Percentiles rank a stretch among this genome's conserved stretches.
Conservation (phyloP, 1,284 basidiomycete genomes). For the Cerioporus squamosus region DNA sequence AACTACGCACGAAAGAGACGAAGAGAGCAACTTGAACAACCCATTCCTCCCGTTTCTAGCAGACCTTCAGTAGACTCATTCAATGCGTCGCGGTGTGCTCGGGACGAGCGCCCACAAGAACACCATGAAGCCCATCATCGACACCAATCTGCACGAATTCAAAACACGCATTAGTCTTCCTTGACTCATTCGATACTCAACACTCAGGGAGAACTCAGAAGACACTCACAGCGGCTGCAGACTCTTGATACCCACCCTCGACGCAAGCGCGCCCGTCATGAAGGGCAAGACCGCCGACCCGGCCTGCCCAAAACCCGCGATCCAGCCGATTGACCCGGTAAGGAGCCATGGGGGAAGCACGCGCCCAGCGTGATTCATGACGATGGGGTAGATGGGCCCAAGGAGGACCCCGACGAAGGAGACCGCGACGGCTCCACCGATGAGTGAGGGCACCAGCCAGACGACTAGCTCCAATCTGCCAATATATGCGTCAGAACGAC, state of each 20-base stretch:
- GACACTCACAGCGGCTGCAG: slow-evolving; percentile 26
- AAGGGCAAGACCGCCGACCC: slow-evolving; percentile 62
- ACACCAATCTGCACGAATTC: slow-evolving; percentile 19
- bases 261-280: slow-evolving; percentile 57
- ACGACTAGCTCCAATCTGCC: slow-evolving; percentile 56
- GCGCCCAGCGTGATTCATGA: slow-evolving; percentile 52
- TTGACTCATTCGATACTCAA: background rate
- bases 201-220: background rate
- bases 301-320: slow-evolving; percentile 56
- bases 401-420: slow-evolving; percentile 56
- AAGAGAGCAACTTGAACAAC: background rate
- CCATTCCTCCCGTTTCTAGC: too few relatives aligned
- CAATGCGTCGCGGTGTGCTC: slow-evolving; percentile 12
- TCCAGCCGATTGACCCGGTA: slow-evolving; percentile 63
- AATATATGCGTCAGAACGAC: background rate
- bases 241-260: slow-evolving; percentile 41
- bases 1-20: too few relatives aligned
- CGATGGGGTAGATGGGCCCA: slow-evolving; percentile 58
- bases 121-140: slow-evolving; percentile 31
- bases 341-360: slow-evolving; percentile 56
- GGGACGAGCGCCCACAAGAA: slow-evolving; percentile 29
- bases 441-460: slow-evolving; percentile 64
- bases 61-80: too few relatives aligned
- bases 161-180: background rate
- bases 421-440: slow-evolving; percentile 56